These are phyloP conservation scores for Arachnopeziza araneosa DNA, from an alignment of 2,329 filamentous ascomycete genomes.

Conservation along the genomic window DNA sequence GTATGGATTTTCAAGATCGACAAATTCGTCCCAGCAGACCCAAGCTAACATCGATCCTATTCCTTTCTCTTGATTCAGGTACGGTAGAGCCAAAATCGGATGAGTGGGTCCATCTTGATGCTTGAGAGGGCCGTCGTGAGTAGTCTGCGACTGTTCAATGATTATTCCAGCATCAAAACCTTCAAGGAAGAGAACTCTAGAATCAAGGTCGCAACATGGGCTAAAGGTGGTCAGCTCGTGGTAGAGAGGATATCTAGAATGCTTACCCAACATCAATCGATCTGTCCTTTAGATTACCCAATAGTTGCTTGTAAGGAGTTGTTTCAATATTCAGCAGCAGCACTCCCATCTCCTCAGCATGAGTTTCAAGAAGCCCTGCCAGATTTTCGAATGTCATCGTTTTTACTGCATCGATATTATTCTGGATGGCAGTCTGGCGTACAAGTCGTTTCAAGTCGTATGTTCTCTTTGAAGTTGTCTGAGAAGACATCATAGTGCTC, in stretches of 20 bases:
- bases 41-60: constrained; percentile 27
- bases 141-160: constrained; percentile 16
- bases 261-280: constrained; percentile 7
- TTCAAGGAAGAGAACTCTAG: constrained; percentile 17
- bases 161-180: constrained; percentile 22
- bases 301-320: constrained; percentile 11
- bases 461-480: constrained; percentile 26
- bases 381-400: constrained; percentile 22
- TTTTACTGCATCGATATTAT: constrained; percentile 23
- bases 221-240: background rate
- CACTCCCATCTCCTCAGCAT: constrained; percentile 20
- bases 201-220: constrained; percentile 18
- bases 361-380: constrained; percentile 13
- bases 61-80: constrained; percentile 10
- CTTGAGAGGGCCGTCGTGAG: constrained; percentile 15
- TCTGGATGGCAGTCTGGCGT: constrained; percentile 24
- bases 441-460: constrained; percentile 26
- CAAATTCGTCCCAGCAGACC: constrained; percentile 30
- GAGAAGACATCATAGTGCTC: constrained; percentile 26
- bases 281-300: constrained; percentile 10
- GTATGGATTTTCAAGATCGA: constrained; percentile 25
- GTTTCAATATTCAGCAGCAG: constrained; percentile 19
- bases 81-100: background rate
- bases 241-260: background rate
- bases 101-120: constrained; percentile 1